Conservation (phyloP, 2,329 filamentous ascomycete genomes). For the Aureobasidium musti region DNA sequence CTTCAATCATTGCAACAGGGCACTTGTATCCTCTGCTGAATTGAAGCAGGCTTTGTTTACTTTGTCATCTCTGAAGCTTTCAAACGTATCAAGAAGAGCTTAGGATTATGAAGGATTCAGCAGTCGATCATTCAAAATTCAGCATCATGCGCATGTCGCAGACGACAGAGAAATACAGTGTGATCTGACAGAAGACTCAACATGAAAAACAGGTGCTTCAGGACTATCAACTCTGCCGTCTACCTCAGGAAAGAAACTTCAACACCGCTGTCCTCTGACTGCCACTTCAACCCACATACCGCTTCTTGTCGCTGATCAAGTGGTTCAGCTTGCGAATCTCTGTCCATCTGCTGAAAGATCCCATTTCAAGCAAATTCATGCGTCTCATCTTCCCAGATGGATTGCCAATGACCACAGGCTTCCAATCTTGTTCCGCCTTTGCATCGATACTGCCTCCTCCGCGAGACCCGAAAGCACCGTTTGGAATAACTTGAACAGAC, state of each 20-base stretch:
- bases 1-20: too few species aligned
- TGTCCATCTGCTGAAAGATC: conserved; percentile 67
- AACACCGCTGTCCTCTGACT: not conserved
- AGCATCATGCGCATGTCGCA: too few species aligned
- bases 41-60: not conserved
- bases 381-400: conserved; percentile 67
- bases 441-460: conserved; percentile 52
- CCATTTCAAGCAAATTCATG: conserved; percentile 71
- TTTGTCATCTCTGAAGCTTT: not conserved
- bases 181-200: not conserved
- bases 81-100: not conserved
- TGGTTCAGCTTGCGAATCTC: conserved; percentile 62
- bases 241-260: not conserved
- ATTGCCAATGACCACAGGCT: conserved; percentile 69
- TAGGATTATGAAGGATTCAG: not conserved
- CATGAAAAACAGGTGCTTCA: not conserved
- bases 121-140: too few species aligned
- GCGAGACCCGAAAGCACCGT: conserved; percentile 54
- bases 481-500: conserved; percentile 68
- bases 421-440: conserved; percentile 58
- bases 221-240: not conserved
- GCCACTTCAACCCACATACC: not conserved
- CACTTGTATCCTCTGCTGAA: not conserved
- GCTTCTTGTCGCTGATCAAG: conserved; percentile 33
- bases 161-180: too few species aligned